phyloP scores from a whole-genome alignment of 2,329 filamentous ascomycete species.

The Penicillium fuscoglaucum region DNA sequence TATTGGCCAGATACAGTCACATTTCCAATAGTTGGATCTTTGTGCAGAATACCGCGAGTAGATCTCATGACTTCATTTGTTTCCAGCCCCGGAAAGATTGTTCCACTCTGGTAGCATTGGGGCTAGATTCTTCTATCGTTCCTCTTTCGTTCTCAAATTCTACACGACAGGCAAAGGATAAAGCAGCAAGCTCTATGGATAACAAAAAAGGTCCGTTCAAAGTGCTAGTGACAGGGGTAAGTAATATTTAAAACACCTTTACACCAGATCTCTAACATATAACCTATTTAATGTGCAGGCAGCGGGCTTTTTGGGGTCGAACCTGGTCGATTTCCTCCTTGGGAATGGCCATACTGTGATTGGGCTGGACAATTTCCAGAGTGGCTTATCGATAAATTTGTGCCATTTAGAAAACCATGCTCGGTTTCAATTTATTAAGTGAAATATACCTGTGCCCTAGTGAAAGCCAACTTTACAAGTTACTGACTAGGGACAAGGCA shows the following conservation, averaged over 20 bases:
- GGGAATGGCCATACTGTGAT: conserved; percentile 14
- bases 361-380: conserved; percentile 20
- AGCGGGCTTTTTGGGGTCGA: conserved; percentile 21
- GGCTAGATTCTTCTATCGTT: not conserved
- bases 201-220: not conserved
- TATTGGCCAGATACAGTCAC: not conserved
- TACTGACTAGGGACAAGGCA: conserved; percentile 7
- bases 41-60: not conserved
- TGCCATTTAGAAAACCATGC: conserved; percentile 10
- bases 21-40: not conserved
- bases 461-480: not conserved
- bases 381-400: conserved; percentile 14
- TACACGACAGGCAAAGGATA: not conserved
- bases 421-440: conserved; percentile 14
- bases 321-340: conserved; percentile 20
- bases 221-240: conserved; percentile 1
- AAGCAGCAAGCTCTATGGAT: not conserved
- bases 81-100: not conserved
- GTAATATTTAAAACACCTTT: not conserved
- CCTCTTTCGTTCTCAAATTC: not conserved
- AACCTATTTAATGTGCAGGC: conserved; percentile 1
- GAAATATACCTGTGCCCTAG: not conserved
- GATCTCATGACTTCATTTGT: not conserved
- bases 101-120: not conserved
- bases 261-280: not conserved